Percentiles rank a stretch among this genome's conserved stretches.
Evolutionary conservation across 176 grass and related monocot species (phyloP).

Genomic region (Aegilops tauschii): DNA sequence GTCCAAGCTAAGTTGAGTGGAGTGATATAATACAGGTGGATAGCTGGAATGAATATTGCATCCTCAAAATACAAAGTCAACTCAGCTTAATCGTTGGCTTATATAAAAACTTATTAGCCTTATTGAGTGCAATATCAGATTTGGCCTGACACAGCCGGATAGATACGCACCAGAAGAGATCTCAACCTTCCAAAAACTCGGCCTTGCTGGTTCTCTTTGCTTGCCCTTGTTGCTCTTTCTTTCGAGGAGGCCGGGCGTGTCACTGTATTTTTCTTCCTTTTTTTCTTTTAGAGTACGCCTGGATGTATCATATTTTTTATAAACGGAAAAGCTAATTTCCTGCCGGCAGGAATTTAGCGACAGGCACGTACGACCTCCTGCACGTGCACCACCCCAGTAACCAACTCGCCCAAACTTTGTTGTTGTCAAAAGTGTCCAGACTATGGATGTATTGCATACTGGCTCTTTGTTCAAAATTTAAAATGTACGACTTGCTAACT

Average conservation of each 20-base stretch:
- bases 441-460: too few relatives aligned
- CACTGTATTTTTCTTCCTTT: not conserved
- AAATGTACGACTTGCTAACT: too few relatives aligned
- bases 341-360: too few relatives aligned
- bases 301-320: too few relatives aligned
- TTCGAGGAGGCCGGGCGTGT: not conserved
- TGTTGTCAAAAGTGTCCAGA: too few relatives aligned
- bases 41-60: not conserved
- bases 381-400: too few relatives aligned
- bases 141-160: not conserved
- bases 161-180: not conserved
- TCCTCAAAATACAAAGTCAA: not conserved
- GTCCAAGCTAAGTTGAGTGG: not conserved
- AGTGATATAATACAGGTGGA: not conserved
- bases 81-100: not conserved
- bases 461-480: too few relatives aligned
- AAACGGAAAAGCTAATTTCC: too few relatives aligned
- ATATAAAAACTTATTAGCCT: not conserved
- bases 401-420: too few relatives aligned
- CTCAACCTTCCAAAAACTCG: not conserved
- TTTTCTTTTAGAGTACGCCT: too few relatives aligned
- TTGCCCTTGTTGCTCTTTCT: not conserved
- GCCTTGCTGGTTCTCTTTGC: not conserved
- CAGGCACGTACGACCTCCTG: too few relatives aligned
- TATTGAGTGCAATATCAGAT: not conserved